Base-by-base conservation (phyloP, 352 stramenopile genomes). In the Phytophthora pini region DNA sequence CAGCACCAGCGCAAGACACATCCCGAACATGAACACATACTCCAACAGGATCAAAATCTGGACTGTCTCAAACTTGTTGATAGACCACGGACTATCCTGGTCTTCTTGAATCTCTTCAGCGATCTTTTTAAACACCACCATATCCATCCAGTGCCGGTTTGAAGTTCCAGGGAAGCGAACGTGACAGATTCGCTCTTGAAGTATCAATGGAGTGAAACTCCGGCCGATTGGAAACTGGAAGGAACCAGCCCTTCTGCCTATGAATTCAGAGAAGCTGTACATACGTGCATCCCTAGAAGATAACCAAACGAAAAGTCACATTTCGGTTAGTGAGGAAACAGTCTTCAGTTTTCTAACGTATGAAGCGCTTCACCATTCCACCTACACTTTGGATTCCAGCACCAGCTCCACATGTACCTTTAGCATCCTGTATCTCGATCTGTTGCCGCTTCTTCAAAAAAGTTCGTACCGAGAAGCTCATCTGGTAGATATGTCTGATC, bases 401-500 rank as follows among this genome's bases (percentile, higher is more conserved):
- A 13, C 3, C 11, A 1, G 1, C 31, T 9, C 1, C 0, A 20
- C 15, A 43, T 22, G 38, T 22, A 17, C 10, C 3, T 36, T 36
- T 7, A 43, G n/a, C 38, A 43, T n/a, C 7, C 56, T 17, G 15
- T 26, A 55, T 59, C 61, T 47, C 13, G 50, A 29, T 56, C 53
- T n/a, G 32, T 24, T 8, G 57, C 38, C 15, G 53, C 34, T 52
- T 72, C 56, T 45, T 74, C 60, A 24, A 93, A 91, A 56, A 93
- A 94, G 17, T 79, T 66, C 26, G 59, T 82, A 7, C 81, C 82
- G 27, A 92, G 12, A 10, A 94, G 46, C 32, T 92, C 84, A 3
- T 77, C 61, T 2, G 89, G 89, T 15, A 97, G 26, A 68, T 97
- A 97, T n/a, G 86, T 94, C 56, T 97, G 89, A 54, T 94, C 73